Conservation (phyloP, 2,329 filamentous ascomycete species). For the Pseudogymnoascus verrucosus region DNA sequence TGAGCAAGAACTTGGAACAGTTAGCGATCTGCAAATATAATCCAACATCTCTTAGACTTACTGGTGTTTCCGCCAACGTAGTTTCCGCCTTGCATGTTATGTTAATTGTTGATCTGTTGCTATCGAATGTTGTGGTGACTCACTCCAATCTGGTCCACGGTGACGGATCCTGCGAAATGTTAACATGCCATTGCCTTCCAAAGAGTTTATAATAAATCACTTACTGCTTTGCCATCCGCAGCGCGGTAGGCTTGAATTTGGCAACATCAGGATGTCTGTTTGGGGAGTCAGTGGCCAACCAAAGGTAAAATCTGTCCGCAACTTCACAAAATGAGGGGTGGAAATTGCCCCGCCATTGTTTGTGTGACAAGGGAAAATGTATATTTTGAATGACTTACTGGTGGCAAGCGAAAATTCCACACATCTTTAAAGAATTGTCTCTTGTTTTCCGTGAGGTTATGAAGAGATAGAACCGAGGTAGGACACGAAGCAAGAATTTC, state of each 20-base stretch:
- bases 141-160: constrained; percentile 97
- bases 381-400: constrained; percentile 47
- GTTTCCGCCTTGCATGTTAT: constrained; percentile 61
- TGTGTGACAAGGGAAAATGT: constrained; percentile 11
- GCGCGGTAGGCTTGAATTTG: constrained; percentile 90
- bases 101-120: constrained; percentile 17
- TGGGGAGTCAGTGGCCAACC: not conserved
- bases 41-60: constrained; percentile 36
- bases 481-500: constrained; percentile 8
- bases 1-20: constrained; percentile 71
- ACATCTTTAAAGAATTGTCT: constrained; percentile 56
- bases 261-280: constrained; percentile 80
- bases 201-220: constrained; percentile 30
- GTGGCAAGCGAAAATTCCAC: constrained; percentile 95
- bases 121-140: constrained; percentile 36
- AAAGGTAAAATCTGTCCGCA: not conserved
- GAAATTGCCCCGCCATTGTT: constrained; percentile 32
- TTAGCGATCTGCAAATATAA: constrained; percentile 14
- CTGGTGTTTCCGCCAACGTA: constrained; percentile 85
- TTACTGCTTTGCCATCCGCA: constrained; percentile 91
- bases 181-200: not conserved
- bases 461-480: not conserved
- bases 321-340: constrained; percentile 21
- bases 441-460: not conserved
- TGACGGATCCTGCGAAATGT: constrained; percentile 66